These are phyloP conservation scores for Coemansia sp. DNA, from an alignment of 192 early-diverging fungal species.

Conservation along the genomic window DNA sequence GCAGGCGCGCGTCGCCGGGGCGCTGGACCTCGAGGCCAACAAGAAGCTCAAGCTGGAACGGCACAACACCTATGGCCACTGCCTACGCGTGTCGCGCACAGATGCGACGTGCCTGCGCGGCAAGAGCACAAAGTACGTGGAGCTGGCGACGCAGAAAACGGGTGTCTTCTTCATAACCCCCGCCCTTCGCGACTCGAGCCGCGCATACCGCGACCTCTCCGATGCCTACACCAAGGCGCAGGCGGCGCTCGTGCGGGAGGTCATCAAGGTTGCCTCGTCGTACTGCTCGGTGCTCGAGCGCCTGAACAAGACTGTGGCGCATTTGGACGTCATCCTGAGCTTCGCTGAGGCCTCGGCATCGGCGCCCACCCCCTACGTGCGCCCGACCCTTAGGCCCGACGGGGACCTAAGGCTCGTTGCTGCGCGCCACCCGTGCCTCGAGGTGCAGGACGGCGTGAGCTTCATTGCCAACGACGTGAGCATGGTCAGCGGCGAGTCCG, in stretches of 20 bases:
- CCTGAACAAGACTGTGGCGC: slow-evolving; percentile 73
- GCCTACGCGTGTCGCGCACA: slow-evolving; percentile 74
- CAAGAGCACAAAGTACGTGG: slow-evolving; percentile 68
- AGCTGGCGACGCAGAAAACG: slow-evolving; percentile 84
- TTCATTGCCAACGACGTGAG: slow-evolving; percentile 95
- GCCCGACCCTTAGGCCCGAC: slow-evolving; percentile 63
- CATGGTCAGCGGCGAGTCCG: slow-evolving; percentile 65
- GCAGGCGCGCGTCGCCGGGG: slow-evolving; percentile 56
- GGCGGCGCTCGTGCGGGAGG: slow-evolving; percentile 75
- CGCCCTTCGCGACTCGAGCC: slow-evolving; percentile 63
- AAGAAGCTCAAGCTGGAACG: slow-evolving; percentile 93
- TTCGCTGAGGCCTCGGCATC: slow-evolving; percentile 84
- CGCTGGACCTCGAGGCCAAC: slow-evolving; percentile 73
- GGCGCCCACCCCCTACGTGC: slow-evolving; percentile 82
- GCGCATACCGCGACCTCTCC: slow-evolving; percentile 59
- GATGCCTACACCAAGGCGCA: slow-evolving; percentile 71
- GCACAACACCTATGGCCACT: slow-evolving; percentile 77
- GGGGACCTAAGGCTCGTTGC: slow-evolving; percentile 69
- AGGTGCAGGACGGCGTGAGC: slow-evolving; percentile 85
- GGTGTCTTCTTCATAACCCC: slow-evolving; percentile 87
- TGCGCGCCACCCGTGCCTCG: slow-evolving; percentile 90
- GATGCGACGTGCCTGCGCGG: slow-evolving; percentile 71
- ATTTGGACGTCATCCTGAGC: slow-evolving; percentile 85
- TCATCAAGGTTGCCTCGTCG: slow-evolving; percentile 82
- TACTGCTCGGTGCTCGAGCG: slow-evolving; percentile 82